Evolutionary conservation across 2,329 filamentous ascomycete genomes (phyloP), one percentile per base, ranked within the genome.

Genomic region (Dothideomycetidae sp.): DNA sequence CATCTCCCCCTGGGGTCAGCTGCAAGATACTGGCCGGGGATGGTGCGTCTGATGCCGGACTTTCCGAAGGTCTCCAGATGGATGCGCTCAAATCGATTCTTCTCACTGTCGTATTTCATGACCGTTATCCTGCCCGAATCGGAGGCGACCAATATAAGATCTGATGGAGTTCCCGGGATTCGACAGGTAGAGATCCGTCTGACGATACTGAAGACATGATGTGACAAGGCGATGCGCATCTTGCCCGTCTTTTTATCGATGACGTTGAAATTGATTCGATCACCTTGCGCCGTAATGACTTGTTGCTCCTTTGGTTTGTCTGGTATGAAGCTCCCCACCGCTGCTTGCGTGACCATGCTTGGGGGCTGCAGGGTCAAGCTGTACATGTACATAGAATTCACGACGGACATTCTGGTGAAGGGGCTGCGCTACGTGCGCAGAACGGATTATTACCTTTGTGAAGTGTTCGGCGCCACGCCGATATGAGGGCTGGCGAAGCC

Each of bases 21-120:
- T 5, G 88, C 90, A 17, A 99, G 72, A 53, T 94, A 98, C 59
- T 99, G 85, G 43, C 92, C 90, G 2, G 92, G 90, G 31, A 98
- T 75, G 26, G 96, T 88, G 51, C 90, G 78, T 41, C 92, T 78
- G 37, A 96, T 74, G 26, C 90, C 92, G 5, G 90, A 96, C 61
- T 98, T 98, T 48, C 90, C 90, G 57, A 93, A 99, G 1, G 92
- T 99, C 64, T 99, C 92, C 40, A 94, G 72, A 53, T 96, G 90
- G 46, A 96, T 72, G 32, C 84, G 78, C 50, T 78, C 78, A 60
- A 98, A 94, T 33, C 76, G 75, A 57, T 93, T 93, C 57, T 85
- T 77, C 12, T 81, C 73, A 10, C 82, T 78, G 23, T 88, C 64
- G 58, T 94, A 99, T 61, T 94, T 88, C 56, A 96, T 70, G 50